Base-by-base conservation (phyloP, 108 stramenopile species). In the Stephanodiscus minutulus region DNA sequence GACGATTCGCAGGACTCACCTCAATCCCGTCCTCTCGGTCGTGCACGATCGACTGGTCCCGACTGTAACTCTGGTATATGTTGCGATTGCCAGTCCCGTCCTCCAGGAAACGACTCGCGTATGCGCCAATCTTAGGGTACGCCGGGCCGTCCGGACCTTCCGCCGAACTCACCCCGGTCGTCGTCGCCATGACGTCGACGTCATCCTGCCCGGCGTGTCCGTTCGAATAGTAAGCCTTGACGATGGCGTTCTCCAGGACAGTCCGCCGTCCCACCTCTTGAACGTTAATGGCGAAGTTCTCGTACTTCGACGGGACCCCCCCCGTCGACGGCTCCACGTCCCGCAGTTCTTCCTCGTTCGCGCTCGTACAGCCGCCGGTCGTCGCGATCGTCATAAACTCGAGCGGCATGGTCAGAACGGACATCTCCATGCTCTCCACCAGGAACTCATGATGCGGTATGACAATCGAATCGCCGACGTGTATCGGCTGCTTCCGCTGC, bases 371-470 rank as follows among this genome's bases (percentile, higher is more conserved):
- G 39, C 39, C 39, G 11, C 39, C 39, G 39, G 10, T 39, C 39
- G 11, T 39, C 54, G 33, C 22, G 17, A n/a, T n/a, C n/a, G 60
- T 17, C 15, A 43, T 24, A 1, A 75, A 41, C 44, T 75, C 74
- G 13, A 46, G 56, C 27, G 74, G 74, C 13, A 75, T 24, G 12
- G 74, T 75, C 36, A 75, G 11, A 1, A 75, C 74, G 2, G 74
- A 75, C 17, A 75, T 68, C 27, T 74, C 73, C 25, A 24, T 58
- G 5, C 28, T 48, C 21, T 75, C 60, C 33, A 61, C 61, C 11
- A 75, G 49, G 61, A 61, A 75, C 35, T 75, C 39, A n/a, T n/a
- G n/a, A 33, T 75, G 74, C 13, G 66, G 61, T 33, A 75, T 67
- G 66, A 58, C 33, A 18, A 75, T 75, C 31, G 56, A 75, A 48